These are phyloP conservation scores for Hysterium pulicare DNA, from an alignment of 2,329 filamentous ascomycete genomes.

Conservation along the genomic window DNA sequence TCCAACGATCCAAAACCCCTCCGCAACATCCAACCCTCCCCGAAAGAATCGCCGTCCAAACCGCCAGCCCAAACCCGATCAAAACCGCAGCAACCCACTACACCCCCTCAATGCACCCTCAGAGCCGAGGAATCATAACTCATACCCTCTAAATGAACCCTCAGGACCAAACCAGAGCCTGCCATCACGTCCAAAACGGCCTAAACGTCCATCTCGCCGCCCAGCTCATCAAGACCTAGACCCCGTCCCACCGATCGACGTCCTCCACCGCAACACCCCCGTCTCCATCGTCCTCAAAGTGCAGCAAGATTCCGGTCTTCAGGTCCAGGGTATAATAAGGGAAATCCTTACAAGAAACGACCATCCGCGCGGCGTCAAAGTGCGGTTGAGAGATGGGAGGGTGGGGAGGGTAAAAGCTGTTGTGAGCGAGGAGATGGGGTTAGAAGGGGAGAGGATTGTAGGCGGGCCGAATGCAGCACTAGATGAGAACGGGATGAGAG, in stretches of 20 bases:
- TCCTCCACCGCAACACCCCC: slow-evolving; percentile 54
- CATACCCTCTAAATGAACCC: too few relatives aligned
- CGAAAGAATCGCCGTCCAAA: too few relatives aligned
- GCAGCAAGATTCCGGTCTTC: slow-evolving; percentile 70
- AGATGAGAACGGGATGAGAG: slow-evolving; percentile 26
- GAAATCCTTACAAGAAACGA: slow-evolving; percentile 70
- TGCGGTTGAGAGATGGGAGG: slow-evolving; percentile 66
- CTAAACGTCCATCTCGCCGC: background rate
- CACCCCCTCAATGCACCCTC: too few relatives aligned
- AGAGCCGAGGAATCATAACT: too few relatives aligned
- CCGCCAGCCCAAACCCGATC: too few relatives aligned
- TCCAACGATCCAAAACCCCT: too few relatives aligned
- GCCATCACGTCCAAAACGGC: too few relatives aligned
- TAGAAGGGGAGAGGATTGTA: slow-evolving; percentile 23
- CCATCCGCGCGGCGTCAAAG: slow-evolving; percentile 76
- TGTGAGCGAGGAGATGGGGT: slow-evolving; percentile 25
- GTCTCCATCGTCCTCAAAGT: slow-evolving; percentile 74
- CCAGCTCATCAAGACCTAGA: background rate
- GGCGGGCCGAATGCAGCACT: slow-evolving; percentile 20
- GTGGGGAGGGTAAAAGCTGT: slow-evolving; percentile 72
- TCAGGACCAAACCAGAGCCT: too few relatives aligned
- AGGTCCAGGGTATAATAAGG: slow-evolving; percentile 64
- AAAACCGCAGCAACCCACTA: too few relatives aligned
- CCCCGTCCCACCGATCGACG: slow-evolving; percentile 17
- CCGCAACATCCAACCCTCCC: too few relatives aligned